These are phyloP conservation scores for Setaria viridis DNA, from an alignment of 202 grass and related monocot species.

Conservation along the genomic window DNA sequence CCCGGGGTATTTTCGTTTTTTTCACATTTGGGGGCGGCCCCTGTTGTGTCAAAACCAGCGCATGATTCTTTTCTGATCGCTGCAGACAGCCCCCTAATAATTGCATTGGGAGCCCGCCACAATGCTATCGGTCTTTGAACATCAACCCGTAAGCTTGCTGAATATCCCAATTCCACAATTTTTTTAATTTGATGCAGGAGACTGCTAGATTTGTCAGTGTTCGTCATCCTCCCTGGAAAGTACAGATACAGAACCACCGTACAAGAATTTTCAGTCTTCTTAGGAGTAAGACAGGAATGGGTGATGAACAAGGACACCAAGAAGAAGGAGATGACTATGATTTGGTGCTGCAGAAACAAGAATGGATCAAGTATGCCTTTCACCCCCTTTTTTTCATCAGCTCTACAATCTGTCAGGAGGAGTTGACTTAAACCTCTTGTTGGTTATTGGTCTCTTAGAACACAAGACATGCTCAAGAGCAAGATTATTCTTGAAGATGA, in stretches of 20 bases:
- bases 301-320: constrained; percentile 8
- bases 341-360: constrained; percentile 45
- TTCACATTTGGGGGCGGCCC: not conserved
- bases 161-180: not conserved
- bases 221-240: not conserved
- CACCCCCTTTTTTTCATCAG: not conserved
- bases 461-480: constrained; percentile 78
- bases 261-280: not conserved
- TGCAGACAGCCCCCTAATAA: not conserved
- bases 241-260: not conserved
- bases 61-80: not conserved
- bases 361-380: constrained; percentile 66
- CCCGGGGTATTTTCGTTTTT: not conserved
- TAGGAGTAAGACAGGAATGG: constrained; percentile 43
- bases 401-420: not conserved
- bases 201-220: constrained; percentile 9
- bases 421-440: not conserved
- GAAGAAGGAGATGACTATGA: constrained; percentile 28
- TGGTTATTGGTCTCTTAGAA: constrained; percentile 49
- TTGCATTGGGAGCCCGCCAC: not conserved
- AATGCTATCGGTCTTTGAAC: not conserved
- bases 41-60: not conserved
- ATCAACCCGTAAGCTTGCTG: not conserved
- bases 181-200: not conserved
- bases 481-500: constrained; percentile 71